phyloP scores from a whole-genome alignment of 306 rosid species.

The Citrullus amarus region DNA sequence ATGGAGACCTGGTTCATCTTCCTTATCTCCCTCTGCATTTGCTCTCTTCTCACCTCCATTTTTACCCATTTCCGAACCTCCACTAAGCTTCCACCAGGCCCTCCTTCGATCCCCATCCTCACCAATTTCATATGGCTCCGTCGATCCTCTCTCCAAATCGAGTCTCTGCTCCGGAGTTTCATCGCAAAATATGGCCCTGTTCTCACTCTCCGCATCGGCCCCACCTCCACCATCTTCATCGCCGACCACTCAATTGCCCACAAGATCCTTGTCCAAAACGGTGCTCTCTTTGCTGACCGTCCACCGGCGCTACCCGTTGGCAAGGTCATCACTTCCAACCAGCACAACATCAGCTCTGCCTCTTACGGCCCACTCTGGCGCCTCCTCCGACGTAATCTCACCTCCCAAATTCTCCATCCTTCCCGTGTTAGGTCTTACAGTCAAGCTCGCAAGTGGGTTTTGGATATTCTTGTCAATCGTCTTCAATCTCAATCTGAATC shows the following conservation, averaged over 20 bases:
- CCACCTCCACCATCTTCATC: background rate
- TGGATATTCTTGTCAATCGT: background rate
- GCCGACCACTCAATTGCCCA: background rate
- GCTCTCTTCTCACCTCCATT: background rate
- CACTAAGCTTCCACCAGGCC: background rate
- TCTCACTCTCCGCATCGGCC: background rate
- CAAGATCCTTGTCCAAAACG: background rate
- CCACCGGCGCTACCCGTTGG: background rate
- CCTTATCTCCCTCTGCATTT: background rate
- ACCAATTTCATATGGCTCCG: background rate
- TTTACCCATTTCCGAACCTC: background rate
- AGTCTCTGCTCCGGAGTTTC: background rate
- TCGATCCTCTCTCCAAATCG: background rate
- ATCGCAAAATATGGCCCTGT: background rate
- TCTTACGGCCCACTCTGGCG: background rate
- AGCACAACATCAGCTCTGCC: background rate
- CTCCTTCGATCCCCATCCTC: background rate
- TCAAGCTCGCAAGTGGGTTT: background rate
- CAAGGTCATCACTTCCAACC: background rate
- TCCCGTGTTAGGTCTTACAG: background rate
- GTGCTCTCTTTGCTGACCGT: background rate
- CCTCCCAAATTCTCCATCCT: background rate
- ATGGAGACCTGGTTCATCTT: background rate
- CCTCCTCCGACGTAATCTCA: background rate
- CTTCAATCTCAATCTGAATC: background rate